phyloP scores from a whole-genome alignment of 1,284 basidiomycete species.

The Austroboletus niveus region DNA sequence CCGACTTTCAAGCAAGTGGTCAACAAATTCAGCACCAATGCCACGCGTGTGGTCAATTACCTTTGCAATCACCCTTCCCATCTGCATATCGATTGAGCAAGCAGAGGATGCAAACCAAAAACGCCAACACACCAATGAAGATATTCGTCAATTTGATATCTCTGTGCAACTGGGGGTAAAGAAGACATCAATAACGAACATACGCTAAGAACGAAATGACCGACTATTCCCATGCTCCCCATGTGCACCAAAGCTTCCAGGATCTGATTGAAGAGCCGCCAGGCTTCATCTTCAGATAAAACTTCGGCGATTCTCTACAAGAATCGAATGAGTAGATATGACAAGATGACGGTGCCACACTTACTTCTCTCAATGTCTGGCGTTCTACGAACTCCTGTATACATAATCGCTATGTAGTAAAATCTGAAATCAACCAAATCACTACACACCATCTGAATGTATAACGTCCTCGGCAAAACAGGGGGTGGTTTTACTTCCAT shows the following conservation, averaged over 20 bases:
- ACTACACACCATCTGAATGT: slow-evolving; percentile 81
- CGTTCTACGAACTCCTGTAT: slow-evolving; percentile 82
- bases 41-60: slow-evolving; percentile 31
- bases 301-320: slow-evolving; percentile 75
- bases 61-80: slow-evolving; percentile 87
- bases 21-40: too few species aligned
- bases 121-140: slow-evolving; percentile 66
- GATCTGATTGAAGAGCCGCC: slow-evolving; percentile 89
- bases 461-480: slow-evolving; percentile 62
- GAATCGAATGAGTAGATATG: not conserved
- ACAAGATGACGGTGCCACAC: slow-evolving; percentile 7
- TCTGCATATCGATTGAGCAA: slow-evolving; percentile 42
- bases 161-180: slow-evolving; percentile 64
- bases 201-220: not conserved
- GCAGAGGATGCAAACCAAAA: not conserved
- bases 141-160: slow-evolving; percentile 94
- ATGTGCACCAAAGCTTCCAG: slow-evolving; percentile 93
- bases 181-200: slow-evolving; percentile 1
- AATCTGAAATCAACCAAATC: not conserved
- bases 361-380: slow-evolving; percentile 78
- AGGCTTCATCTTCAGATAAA: slow-evolving; percentile 80
- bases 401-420: too few species aligned
- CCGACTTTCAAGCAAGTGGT: slow-evolving; percentile 51
- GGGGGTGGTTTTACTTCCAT: slow-evolving; percentile 34
- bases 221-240: slow-evolving; percentile 79